phyloP scores from a whole-genome alignment of 2,329 filamentous ascomycete species.

The Phymatotrichopsis omnivora region DNA sequence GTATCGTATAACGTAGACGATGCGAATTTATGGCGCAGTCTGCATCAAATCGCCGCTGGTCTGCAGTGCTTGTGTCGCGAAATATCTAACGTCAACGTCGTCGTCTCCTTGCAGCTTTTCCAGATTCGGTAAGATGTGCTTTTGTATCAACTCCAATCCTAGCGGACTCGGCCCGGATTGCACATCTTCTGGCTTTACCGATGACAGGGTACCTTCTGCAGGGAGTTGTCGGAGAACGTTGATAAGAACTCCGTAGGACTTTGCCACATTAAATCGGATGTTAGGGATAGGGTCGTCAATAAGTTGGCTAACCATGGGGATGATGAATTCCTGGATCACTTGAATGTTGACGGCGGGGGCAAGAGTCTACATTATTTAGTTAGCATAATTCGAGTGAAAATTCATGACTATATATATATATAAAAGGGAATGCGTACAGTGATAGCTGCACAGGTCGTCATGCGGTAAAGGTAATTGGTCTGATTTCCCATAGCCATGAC shows the following conservation, averaged over 20 bases:
- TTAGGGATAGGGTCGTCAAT: slow-evolving; percentile 93
- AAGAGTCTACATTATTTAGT: slow-evolving; percentile 58
- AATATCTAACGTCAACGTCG: slow-evolving; percentile 96
- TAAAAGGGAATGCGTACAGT: slow-evolving; percentile 55
- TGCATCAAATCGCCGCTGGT: slow-evolving; percentile 46
- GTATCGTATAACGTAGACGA: too few relatives aligned
- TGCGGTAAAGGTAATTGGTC: slow-evolving; percentile 97
- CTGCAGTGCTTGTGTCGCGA: slow-evolving; percentile 77
- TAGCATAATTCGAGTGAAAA: slow-evolving; percentile 22
- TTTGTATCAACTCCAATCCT: slow-evolving; percentile 70
- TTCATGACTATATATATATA: slow-evolving; percentile 17
- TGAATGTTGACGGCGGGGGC: slow-evolving; percentile 85
- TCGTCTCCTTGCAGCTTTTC: slow-evolving; percentile 95
- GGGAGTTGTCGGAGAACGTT: slow-evolving; percentile 85
- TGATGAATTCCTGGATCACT: slow-evolving; percentile 83
- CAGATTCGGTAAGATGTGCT: slow-evolving; percentile 77
- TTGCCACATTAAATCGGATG: slow-evolving; percentile 98
- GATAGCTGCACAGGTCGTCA: slow-evolving; percentile 99
- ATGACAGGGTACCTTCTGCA: slow-evolving; percentile 72
- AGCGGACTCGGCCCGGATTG: slow-evolving; percentile 53
- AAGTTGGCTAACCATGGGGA: slow-evolving; percentile 92
- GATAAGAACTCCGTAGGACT: slow-evolving; percentile 86
- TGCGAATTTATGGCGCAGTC: slow-evolving; percentile 35
- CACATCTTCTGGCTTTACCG: slow-evolving; percentile 54
- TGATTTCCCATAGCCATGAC: slow-evolving; percentile 98